Base-by-base conservation (phyloP, 2,329 filamentous ascomycete genomes). In the Ophiocordyceps camponoti-rufipedis region DNA sequence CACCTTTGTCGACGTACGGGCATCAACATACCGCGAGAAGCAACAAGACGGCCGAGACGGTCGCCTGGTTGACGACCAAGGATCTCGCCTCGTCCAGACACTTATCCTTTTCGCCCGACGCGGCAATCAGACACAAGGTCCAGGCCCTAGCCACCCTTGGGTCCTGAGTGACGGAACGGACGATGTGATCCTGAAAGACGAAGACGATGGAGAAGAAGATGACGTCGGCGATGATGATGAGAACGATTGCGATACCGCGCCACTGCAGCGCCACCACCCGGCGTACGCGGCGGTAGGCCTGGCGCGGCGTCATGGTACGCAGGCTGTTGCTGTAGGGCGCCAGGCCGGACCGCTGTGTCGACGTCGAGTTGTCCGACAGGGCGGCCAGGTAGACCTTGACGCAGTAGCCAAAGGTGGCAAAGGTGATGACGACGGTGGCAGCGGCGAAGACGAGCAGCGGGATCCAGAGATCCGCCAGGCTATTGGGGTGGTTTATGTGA, bases 131-230 rank as follows among this genome's bases (percentile, higher is more conserved):
- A 56, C 91, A 98, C 0, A 58, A 11, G 1, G 93, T 59, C 84
- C 85, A 96, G 3, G 71, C 68, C 33, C 63, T 49, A 2, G 80
- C 75, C 28, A 75, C 71, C 1, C 29, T 50, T 1, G 67, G 66
- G 45, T 80, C 56, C 33, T 77, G 70, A 38, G 73, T 70, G 18
- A 73, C 62, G 3, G 74, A 72, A 45, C 75, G 65, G 12, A 84
- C 72, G 19, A 82, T 74, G 53, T 81, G 81, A 62, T 94, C 84
- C 56, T 94, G 75, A 58, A 85, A 85, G 43, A 96, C 81, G 58
- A 96, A 96, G 46, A 94, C 74, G 42, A 94, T 70, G 2, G 88
- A 81, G 63, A 96, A 95, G 70, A 94, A 94, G 55, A 95, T 79
- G 50, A 96, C 86, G 58, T 96, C 88, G 48, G 78, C 75, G 47